phyloP scores from a whole-genome alignment of 2,329 filamentous ascomycete genomes.

The Clarireedia homoeocarpa region DNA sequence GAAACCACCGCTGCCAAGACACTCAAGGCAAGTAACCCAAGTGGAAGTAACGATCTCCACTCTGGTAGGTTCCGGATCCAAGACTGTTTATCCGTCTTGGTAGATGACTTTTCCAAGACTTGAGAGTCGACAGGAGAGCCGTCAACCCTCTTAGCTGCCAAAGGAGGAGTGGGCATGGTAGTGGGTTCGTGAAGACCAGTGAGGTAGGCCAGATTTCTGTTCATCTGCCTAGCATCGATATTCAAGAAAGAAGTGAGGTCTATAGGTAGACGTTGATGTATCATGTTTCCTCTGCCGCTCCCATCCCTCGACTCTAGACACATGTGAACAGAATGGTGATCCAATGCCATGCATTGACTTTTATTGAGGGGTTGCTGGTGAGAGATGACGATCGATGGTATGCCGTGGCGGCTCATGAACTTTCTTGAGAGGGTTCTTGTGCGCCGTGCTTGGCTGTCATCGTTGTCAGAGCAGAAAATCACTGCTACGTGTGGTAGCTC shows the following conservation, averaged over 20 bases:
- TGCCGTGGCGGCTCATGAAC: slow-evolving; percentile 39
- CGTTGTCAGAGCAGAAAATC: slow-evolving; percentile 40
- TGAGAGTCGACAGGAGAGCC: slow-evolving; percentile 5
- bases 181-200: slow-evolving; percentile 30
- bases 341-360: slow-evolving; percentile 29
- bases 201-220: slow-evolving; percentile 43
- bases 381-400: slow-evolving; percentile 43
- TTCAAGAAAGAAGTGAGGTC: slow-evolving; percentile 42
- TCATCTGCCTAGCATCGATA: slow-evolving; percentile 45
- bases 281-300: slow-evolving; percentile 28
- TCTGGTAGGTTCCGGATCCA: slow-evolving; percentile 16
- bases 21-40: slow-evolving; percentile 21
- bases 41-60: slow-evolving; percentile 22
- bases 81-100: slow-evolving; percentile 10
- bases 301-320: slow-evolving; percentile 38
- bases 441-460: slow-evolving; percentile 31
- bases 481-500: slow-evolving; percentile 42
- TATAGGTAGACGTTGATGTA: slow-evolving; percentile 38
- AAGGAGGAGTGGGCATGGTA: slow-evolving; percentile 1
- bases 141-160: slow-evolving; percentile 10
- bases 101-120: slow-evolving; percentile 18
- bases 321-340: slow-evolving; percentile 39
- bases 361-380: slow-evolving; percentile 35
- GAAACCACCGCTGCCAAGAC: slow-evolving; percentile 16
- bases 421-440: slow-evolving; percentile 37